Base-by-base conservation (phyloP, 2,329 filamentous ascomycete species). In the Taxawa tesnikishii region DNA sequence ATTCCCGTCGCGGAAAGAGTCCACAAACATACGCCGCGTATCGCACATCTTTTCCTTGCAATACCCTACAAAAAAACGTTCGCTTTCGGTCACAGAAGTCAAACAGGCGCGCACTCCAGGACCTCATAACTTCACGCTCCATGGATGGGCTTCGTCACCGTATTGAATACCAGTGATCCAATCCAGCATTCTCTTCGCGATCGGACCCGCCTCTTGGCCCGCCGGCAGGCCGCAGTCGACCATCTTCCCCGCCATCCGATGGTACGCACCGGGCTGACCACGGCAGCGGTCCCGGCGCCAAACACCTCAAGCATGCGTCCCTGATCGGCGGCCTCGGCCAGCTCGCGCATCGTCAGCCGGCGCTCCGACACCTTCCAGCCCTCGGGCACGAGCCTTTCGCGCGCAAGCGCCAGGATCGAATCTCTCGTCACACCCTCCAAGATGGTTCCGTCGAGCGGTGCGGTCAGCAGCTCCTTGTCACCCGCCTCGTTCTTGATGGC, bases 131-230 rank as follows among this genome's bases (percentile, higher is more conserved):
- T n/a, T n/a, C n/a, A n/a, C n/a, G n/a, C 87, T 94, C 90, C 90
- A 98, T 43, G 78, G 70, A 56, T 94, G 84, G 54, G 83, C 73
- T 59, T 88, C 81, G 43, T 94, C 87, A 41, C 90, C 90, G 54
- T 96, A 94, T 63, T 96, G 88, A 45, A 92, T 87, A 16, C 65
- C 79, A 65, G 93, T 87, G 41, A 98, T 94, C 90, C 90, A 98
- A 48, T 79, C 73, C 74, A 94, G 93, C 79, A 98, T 87, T 58
- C 73, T 73, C 48, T 75, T 62, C 7, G 90, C 80, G 49, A 96
- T 68, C 51, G 87, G 79, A 26, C 90, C 90, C 8, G 84, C 85
- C 65, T 98, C 88, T 58, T 92, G 73, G 29, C 74, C 66, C 45
- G 82, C 75, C 54, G 72, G 73, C 43, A 98, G 62, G 3, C 87